Base-by-base conservation (phyloP, 306 rosid species). In the Geum urbanum region DNA sequence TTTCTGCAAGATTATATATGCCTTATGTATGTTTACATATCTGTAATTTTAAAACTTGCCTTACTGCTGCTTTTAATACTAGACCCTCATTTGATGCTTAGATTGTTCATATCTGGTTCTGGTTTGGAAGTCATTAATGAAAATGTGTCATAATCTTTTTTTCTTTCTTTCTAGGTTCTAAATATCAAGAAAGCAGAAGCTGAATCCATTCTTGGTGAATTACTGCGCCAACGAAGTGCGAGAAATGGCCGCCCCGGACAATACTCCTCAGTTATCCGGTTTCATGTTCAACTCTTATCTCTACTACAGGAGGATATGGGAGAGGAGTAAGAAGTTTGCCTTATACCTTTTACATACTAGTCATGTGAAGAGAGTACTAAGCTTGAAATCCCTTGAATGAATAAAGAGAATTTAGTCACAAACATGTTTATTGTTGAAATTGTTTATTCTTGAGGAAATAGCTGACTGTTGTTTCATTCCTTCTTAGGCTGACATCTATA, bases 251-350 rank as follows among this genome's bases (percentile, higher is more conserved):
- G 89, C 43, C 77, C 86, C 12, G 84, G 77, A 40, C 70, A 79
- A 15, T 76, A 82, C 63, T 76, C 86, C 66, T 43, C 78, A 7
- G 61, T 67, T 22, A 73, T 79, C 74, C 82, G 75, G 39, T 79
- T 85, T 59, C 86, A 71, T 27, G 63, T 64, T 52, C 80, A 79
- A 53, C 71, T 85, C 49, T 45, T 85, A 40, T 85, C 84, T 69
- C 56, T 85, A 40, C 72, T 82, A 55, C 80, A 82, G 67, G 73
- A 85, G 70, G 80, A 82, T 68, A 72, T 54, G 48, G 82, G 73
- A 72, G 75, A 85, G 47, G 69, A 82, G 89, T 85, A 85, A 15
- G 80, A 16, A 58, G 16, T 16, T 46, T 73, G 24, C 68, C 64
- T 22, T 20, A 4, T 58, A n/a, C 13, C 40, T 54, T 41, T 41